Base-by-base conservation (phyloP, 139 green algal genomes). In the Chlorokybus atmophyticus region DNA sequence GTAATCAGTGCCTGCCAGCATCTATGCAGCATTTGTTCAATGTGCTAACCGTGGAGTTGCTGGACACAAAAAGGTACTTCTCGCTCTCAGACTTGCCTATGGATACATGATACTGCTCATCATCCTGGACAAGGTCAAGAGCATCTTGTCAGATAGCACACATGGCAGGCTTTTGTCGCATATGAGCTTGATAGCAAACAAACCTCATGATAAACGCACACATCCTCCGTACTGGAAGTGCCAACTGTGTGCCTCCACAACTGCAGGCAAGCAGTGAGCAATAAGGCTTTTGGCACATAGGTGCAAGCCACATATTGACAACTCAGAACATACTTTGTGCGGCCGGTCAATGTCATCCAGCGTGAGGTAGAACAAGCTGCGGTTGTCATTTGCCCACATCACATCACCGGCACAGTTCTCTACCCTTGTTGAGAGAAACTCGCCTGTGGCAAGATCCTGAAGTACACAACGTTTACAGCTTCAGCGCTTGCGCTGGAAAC, bases 311-410 rank as follows among this genome's bases (percentile, higher is more conserved):
- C 5, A 48, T 10, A 7, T 23, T 26, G 29, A 55, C 40, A 44
- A 38, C 2, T 1, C 38, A 17, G 38, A 44, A 17, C 38, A 44
- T 4, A 21, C 71, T 39, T 70, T 79, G 69, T 64, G 71, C 10
- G 74, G 71, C 3, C 83, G 65, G 57, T 86, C 76, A 49, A 86
- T 67, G 44, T 83, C 52, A 58, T 93, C 82, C 74, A 88, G 84
- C 7, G 60, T 69, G 59, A 65, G 29, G 40, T 70, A 74, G 39
- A 76, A 76, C 26, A 77, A 29, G 0, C 65, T 75, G 3, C 32
- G 32, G 57, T 83, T 85, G 75, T 87, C 79, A 5, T 65, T 70
- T 3, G 79, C 70, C 71, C 74, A 87, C 1, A 53, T 68, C 10
- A 82, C 47, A 40, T 71, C 60, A 31, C 80, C 79, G 8, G 66